Base-by-base conservation (phyloP, 2,329 filamentous ascomycete species). In the Orbilia javanica region DNA sequence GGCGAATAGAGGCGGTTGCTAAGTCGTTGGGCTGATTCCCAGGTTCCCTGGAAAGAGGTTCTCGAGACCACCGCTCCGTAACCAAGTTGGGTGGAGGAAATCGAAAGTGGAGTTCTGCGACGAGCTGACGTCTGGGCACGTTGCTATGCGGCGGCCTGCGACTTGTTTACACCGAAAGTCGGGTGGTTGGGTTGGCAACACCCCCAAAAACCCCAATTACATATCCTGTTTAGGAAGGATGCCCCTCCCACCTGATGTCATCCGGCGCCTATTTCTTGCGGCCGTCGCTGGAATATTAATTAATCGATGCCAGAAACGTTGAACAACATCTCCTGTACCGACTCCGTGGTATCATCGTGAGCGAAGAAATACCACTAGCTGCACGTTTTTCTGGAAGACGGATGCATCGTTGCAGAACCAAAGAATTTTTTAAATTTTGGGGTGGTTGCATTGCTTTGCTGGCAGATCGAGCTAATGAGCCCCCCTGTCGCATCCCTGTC, bases 161-260 rank as follows among this genome's bases (percentile, higher is more conserved):
- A 64, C 60, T 69, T 75, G 31, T 63, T 60, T 60, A 68, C 71
- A 29, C 55, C 44, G 22, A 69, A 75, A 75, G 57, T 27, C 27
- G 31, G 64, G 71, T 75, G 71, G 71, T 75, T 75, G 71, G 71
- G 71, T 55, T 36, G 71, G 71, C 71, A 75, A 75, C 71, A 72
- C 57, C 50, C 31, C 15, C 39, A 44, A 20, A 36, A 25, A 50
- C 44, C 48, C 18, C 71, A 66, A 68, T 75, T 66, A 69, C 64
- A 18, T 63, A 39, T 64, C 64, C 64, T 34, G 63, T 75, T 75
- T 50, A 4, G 71, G 53, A 60, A 36, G 39, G 31, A 31, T 27
- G 39, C 48, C 42, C 44, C 18, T 65, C 57, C 29, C 15, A 22
- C 11, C 27, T 46, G 48, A 55, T 72, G 31, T 44, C 60, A 36